These are phyloP conservation scores for Carallia brachiata DNA, from an alignment of 345 rosid genomes.

Conservation along the genomic window DNA sequence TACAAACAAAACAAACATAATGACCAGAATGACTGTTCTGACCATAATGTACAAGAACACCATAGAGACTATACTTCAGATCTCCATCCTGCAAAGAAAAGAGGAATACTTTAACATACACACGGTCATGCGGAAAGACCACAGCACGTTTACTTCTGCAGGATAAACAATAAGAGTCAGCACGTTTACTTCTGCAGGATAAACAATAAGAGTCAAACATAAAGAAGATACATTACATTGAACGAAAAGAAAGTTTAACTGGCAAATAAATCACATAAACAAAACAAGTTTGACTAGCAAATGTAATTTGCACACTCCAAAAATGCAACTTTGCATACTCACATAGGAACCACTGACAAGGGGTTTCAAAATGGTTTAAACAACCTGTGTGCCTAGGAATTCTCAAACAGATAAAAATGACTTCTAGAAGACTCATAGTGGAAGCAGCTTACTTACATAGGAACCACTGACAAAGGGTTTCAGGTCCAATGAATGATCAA, in stretches of 20 bases:
- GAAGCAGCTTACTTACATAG: slow-evolving; percentile 54
- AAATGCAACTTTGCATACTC: slow-evolving; percentile 33
- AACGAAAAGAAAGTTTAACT: no score
- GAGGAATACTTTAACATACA: background rate
- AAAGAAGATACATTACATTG: no score
- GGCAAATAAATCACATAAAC: background rate
- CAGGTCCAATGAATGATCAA: slow-evolving; percentile 63
- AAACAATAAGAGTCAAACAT: background rate
- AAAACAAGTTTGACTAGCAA: background rate
- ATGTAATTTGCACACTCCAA: no score
- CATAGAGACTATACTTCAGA: slow-evolving; percentile 87
- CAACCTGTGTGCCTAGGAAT: background rate
- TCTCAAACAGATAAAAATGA: background rate
- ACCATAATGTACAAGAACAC: slow-evolving; percentile 92
- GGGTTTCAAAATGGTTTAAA: slow-evolving; percentile 45
- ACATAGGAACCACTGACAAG: slow-evolving; percentile 74
- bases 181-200: background rate
- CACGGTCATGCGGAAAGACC: background rate
- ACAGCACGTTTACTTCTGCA: background rate
- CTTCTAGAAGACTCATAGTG: background rate
- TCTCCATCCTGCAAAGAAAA: slow-evolving; percentile 68
- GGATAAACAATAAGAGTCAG: background rate
- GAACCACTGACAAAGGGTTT: slow-evolving; percentile 77
- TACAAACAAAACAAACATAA: slow-evolving; percentile 85
- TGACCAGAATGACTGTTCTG: slow-evolving; percentile 87